Base-by-base conservation (phyloP, 257 asterid species). In the Apocynum venetum region DNA sequence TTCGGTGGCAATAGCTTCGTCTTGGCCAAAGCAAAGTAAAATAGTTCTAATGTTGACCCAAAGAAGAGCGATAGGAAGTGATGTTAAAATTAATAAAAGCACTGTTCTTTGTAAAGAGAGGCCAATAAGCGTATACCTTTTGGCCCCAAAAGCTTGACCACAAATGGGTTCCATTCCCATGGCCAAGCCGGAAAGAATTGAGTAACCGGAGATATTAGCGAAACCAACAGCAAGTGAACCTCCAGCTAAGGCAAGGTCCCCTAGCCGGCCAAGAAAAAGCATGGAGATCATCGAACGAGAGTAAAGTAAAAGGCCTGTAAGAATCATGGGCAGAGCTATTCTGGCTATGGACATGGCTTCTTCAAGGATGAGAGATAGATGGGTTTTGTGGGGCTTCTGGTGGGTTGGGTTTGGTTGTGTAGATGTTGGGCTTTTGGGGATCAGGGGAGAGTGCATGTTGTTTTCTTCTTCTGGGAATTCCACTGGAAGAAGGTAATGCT, bases 81-180 rank as follows among this genome's bases (percentile, higher is more conserved):
- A 86, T n/a, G 86, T 76, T 8, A 88, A 36, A 20, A 87, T 8
- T 59, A 93, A 94, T 48, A 93, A 76, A 65, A 93, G 89, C 0
- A 93, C 75, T 1, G 91, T 85, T 59, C 97, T 83, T 55, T 92
- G 97, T 14, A 92, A 72, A 19, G 96, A 77, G 12, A 89, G 85
- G 20, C 97, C 97, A 61, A 92, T 87, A 51, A 92, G 89, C 0
- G 78, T 79, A 68, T 81, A 88, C 6, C 75, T 84, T 71, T 87
- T 87, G 11, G 97, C 97, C 1, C 97, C 97, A 70, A 83, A 92
- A 61, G 96, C 97, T 72, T 92, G 97, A 25, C 91, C 91, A 55
- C 97, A 92, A 13, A 92, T 92, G 40, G 97, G 95, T 48, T 92
- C 97, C 97, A 92, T 91, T 9, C 96, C 97, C 87, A 87, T 86